These are phyloP conservation scores for Xylaria sp. DNA, from an alignment of 2,329 filamentous ascomycete genomes.

Conservation along the genomic window DNA sequence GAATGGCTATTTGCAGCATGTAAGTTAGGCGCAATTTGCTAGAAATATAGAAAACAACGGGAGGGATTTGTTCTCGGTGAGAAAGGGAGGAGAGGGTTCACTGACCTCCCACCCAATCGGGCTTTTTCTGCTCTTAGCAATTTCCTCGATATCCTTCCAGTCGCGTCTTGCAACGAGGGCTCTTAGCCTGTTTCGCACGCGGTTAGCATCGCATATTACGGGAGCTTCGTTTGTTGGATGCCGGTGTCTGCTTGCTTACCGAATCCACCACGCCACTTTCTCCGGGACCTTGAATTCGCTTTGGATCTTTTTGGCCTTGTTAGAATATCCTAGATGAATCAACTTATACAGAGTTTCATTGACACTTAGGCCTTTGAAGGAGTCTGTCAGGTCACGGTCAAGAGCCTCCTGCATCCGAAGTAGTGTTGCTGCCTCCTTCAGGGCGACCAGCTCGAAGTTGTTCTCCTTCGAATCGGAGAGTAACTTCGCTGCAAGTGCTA, in stretches of 20 bases:
- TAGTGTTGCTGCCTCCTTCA: slow-evolving; percentile 81
- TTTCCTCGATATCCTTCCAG: slow-evolving; percentile 91
- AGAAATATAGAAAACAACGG: neutral
- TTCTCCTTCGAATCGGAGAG: slow-evolving; percentile 83
- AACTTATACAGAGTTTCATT: slow-evolving; percentile 94
- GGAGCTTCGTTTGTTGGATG: neutral
- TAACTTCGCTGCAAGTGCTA: slow-evolving; percentile 83
- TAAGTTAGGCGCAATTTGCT: neutral
- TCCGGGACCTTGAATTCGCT: slow-evolving; percentile 93
- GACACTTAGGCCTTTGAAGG: slow-evolving; percentile 81
- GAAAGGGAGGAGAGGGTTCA: slow-evolving; percentile 19
- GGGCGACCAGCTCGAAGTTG: slow-evolving; percentile 71
- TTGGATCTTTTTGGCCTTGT: slow-evolving; percentile 85
- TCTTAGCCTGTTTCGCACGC: slow-evolving; percentile 64
- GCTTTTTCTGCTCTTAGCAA: slow-evolving; percentile 77
- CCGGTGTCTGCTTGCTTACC: slow-evolving; percentile 50
- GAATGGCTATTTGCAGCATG: slow-evolving; percentile 67
- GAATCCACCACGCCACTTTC: slow-evolving; percentile 86
- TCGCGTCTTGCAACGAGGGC: slow-evolving; percentile 88
- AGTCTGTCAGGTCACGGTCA: slow-evolving; percentile 79
- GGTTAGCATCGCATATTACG: slow-evolving; percentile 2
- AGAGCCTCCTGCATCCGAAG: slow-evolving; percentile 86
- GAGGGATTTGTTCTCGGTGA: neutral
- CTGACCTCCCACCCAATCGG: slow-evolving; percentile 95
- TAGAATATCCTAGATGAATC: slow-evolving; percentile 79